These are phyloP conservation scores for Hemileccinum impolitum DNA, from an alignment of 768 basidiomycete species.

Conservation along the genomic window DNA sequence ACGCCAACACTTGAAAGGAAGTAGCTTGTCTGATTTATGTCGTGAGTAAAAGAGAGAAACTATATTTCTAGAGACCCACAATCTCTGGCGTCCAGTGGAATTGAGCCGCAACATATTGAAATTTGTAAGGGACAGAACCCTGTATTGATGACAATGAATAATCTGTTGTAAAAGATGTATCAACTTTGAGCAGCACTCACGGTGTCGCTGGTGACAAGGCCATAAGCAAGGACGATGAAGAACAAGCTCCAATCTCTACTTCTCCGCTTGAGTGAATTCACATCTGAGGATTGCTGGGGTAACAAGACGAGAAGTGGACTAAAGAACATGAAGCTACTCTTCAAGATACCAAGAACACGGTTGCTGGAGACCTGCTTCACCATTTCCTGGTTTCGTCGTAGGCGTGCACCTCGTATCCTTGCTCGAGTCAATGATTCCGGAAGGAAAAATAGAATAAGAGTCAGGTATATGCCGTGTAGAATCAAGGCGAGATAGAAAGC, in stretches of 20 bases:
- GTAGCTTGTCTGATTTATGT: constrained; percentile 58
- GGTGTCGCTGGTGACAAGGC: constrained; percentile 40
- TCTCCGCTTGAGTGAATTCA: constrained; percentile 39
- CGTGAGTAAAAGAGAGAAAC: neutral
- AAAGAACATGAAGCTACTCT: constrained; percentile 57
- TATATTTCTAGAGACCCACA: constrained; percentile 35
- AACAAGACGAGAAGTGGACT: constrained; percentile 66
- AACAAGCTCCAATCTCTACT: constrained; percentile 65
- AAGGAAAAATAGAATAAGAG: constrained; percentile 54
- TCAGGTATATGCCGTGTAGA: constrained; percentile 48
- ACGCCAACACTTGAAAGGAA: constrained; percentile 56
- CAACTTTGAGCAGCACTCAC: constrained; percentile 35
- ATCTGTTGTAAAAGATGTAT: neutral
- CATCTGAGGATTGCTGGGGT: constrained; percentile 35
- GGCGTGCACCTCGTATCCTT: constrained; percentile 35
- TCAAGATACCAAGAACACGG: constrained; percentile 23
- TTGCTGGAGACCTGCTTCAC: neutral
- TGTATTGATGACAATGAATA: constrained; percentile 24
- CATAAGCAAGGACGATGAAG: constrained; percentile 52
- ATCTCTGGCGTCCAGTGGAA: constrained; percentile 69
- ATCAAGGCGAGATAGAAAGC: constrained; percentile 68
- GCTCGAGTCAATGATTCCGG: constrained; percentile 72
- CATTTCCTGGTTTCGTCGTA: constrained; percentile 15
- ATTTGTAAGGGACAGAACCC: constrained; percentile 56
- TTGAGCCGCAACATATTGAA: constrained; percentile 59